These are phyloP conservation scores for Glebionis coronaria DNA, from an alignment of 129 eudicot species.

Conservation along the genomic window DNA sequence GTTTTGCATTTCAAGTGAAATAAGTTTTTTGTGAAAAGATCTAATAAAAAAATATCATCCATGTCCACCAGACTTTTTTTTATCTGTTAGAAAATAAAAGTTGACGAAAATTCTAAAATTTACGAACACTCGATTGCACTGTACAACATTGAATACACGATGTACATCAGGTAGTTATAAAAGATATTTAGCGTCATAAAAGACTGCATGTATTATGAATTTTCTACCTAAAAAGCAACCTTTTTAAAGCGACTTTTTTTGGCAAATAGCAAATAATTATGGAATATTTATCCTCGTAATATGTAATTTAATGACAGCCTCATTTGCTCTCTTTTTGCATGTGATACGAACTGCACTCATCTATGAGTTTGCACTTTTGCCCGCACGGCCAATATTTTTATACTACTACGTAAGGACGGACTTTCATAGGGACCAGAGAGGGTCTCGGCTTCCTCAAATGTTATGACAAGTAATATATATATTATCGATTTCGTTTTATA, in stretches of 20 bases:
- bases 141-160: neutral
- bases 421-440: too few species aligned
- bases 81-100: too few species aligned
- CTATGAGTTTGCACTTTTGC: conserved; percentile 2
- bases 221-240: conserved; percentile 18
- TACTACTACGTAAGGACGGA: too few species aligned
- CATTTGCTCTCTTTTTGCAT: conserved; percentile 17
- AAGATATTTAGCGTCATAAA: neutral
- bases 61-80: too few species aligned
- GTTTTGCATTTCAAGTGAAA: too few species aligned
- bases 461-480: too few species aligned
- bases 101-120: too few species aligned
- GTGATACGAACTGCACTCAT: conserved; percentile 1
- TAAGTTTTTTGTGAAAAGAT: too few species aligned
- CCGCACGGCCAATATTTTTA: conserved; percentile 8
- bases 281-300: conserved; percentile 29
- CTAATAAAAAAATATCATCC: too few species aligned
- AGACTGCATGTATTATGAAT: conserved; percentile 8
- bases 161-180: neutral
- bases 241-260: conserved; percentile 19
- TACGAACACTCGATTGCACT: too few species aligned
- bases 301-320: conserved; percentile 20
- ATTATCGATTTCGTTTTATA: too few species aligned
- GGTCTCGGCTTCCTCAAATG: too few species aligned
- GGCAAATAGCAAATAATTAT: conserved; percentile 26